A percentile compares a stretch with the other conserved stretches of the same genome.
Conservation (phyloP, 2,329 filamentous ascomycete genomes). For the Alternaria viburni region DNA sequence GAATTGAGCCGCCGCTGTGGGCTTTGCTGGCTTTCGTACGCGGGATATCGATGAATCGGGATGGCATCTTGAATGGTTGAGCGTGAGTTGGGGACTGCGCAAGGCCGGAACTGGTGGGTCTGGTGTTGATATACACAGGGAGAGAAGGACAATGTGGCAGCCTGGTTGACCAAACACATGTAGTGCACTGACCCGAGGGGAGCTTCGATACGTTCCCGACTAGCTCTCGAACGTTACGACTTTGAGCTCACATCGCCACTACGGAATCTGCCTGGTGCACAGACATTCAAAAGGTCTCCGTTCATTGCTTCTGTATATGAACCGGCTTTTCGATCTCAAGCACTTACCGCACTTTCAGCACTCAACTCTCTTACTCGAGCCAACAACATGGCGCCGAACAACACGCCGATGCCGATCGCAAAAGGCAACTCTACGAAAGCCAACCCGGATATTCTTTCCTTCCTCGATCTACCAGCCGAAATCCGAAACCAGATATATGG, state of each 20-base stretch:
- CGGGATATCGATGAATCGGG: background rate
- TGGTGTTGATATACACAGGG: rapidly evolving
- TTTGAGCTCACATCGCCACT: background rate
- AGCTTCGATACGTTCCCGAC: too few species aligned
- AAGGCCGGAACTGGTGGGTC: rapidly evolving
- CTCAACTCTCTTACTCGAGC: background rate
- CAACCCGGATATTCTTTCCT: background rate
- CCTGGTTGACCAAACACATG: background rate
- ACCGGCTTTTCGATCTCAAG: background rate
- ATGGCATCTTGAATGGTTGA: rapidly evolving
- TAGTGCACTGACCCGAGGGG: background rate
- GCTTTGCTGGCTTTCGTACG: background rate
- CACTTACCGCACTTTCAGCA: background rate
- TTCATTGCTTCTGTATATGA: background rate
- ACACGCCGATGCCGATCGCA: background rate
- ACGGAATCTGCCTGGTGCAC: background rate
- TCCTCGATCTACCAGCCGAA: background rate
- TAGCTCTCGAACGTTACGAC: background rate
- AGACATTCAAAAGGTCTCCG: background rate
- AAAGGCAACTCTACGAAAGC: background rate
- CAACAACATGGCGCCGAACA: background rate
- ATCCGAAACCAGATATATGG: background rate
- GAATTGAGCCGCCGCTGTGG: background rate
- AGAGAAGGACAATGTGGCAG: background rate
- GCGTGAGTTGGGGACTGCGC: rapidly evolving